A percentile compares a stretch with the other conserved stretches of the same genome.
Conservation (phyloP, 352 stramenopile genomes). For the Pythium scleroteichum region DNA sequence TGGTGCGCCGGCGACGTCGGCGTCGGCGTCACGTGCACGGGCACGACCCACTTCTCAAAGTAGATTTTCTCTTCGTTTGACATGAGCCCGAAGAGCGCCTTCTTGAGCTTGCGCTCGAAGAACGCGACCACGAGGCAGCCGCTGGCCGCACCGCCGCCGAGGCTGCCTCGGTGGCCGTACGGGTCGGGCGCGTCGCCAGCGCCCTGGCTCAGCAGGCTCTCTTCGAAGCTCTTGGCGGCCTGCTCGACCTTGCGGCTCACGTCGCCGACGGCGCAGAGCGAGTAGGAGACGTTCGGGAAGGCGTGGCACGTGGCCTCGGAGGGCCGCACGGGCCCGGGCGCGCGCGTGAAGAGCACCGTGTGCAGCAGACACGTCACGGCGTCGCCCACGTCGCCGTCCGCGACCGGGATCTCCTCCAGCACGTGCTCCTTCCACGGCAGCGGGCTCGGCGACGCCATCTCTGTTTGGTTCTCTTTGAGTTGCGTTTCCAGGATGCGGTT, state of each 20-base stretch:
- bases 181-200: constrained; percentile 22
- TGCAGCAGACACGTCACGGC: constrained; percentile 71
- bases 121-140: constrained; percentile 73
- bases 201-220: constrained; percentile 31
- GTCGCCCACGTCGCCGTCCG: constrained; percentile 57
- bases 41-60: constrained; percentile 86
- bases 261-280: constrained; percentile 73
- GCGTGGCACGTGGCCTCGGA: constrained; percentile 75
- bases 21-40: constrained; percentile 56
- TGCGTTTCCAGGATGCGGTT: neutral
- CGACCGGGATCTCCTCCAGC: constrained; percentile 64
- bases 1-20: constrained; percentile 45
- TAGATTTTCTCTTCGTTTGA: constrained; percentile 84
- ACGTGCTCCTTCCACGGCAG: constrained; percentile 58
- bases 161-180: constrained; percentile 26
- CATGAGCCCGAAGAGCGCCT: constrained; percentile 81
- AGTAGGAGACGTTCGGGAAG: constrained; percentile 79
- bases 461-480: neutral
- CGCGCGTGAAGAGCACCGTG: constrained; percentile 80
- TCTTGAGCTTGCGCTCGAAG: constrained; percentile 83
- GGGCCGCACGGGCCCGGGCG: constrained; percentile 66
- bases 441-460: neutral
- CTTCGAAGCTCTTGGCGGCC: constrained; percentile 62
- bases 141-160: constrained; percentile 18
- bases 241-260: constrained; percentile 80